Conservation (phyloP, 1,284 basidiomycete genomes). For the Xerocomus amazonicus region DNA sequence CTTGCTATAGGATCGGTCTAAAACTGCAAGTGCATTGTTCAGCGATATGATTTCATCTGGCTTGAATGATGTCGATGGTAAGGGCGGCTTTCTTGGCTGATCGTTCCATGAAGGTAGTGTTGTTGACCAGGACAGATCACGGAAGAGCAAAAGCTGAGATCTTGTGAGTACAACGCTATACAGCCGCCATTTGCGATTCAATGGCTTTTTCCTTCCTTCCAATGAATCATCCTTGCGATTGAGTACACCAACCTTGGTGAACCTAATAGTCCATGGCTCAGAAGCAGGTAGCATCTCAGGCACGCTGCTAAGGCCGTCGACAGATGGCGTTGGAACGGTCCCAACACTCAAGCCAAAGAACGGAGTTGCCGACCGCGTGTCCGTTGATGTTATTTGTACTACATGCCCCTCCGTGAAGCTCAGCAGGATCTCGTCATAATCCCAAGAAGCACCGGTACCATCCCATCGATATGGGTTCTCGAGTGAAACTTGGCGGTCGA, state of each 20-base stretch:
- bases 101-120: constrained; percentile 54
- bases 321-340: constrained; percentile 32
- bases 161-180: constrained; percentile 87
- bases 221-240: constrained; percentile 81
- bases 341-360: constrained; percentile 49
- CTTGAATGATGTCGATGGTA: constrained; percentile 61
- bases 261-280: constrained; percentile 57
- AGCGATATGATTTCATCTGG: constrained; percentile 88
- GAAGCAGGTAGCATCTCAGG: constrained; percentile 23
- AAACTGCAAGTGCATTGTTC: constrained; percentile 75
- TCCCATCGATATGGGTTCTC: constrained; percentile 75
- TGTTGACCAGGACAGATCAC: constrained; percentile 71
- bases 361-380: constrained; percentile 41
- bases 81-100: constrained; percentile 39
- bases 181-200: constrained; percentile 83
- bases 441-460: constrained; percentile 68
- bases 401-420: constrained; percentile 68
- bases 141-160: constrained; percentile 90
- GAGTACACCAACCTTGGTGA: constrained; percentile 82
- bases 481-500: constrained; percentile 60
- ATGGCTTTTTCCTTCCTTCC: constrained; percentile 74
- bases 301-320: constrained; percentile 19
- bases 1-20: constrained; percentile 74
- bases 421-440: constrained; percentile 64
- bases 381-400: constrained; percentile 51